Evolutionary conservation across 805 yeast species (phyloP).

Genomic region (Saccharomycopsis schoenii): DNA sequence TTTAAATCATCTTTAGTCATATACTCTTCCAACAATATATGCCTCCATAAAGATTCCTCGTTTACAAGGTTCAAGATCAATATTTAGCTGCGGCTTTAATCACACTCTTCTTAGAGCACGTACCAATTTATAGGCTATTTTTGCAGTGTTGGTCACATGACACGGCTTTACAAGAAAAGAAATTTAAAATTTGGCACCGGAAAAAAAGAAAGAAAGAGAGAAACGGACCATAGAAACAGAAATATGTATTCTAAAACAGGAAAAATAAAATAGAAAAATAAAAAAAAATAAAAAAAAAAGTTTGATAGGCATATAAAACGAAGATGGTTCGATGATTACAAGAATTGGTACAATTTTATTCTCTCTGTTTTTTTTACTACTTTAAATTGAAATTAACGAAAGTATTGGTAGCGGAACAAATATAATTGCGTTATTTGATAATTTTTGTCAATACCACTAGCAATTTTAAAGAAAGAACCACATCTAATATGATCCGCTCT

Average conservation of each 20-base stretch:
- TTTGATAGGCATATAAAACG: neutral
- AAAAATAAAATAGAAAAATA: neutral
- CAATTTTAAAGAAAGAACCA: neutral
- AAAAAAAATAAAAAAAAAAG: neutral
- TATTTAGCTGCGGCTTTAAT: too few relatives aligned
- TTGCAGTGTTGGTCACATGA: neutral
- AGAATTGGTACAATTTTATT: neutral
- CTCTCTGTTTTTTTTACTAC: neutral
- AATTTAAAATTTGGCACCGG: neutral
- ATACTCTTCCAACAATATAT: too few relatives aligned
- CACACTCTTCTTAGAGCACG: too few relatives aligned
- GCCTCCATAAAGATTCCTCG: too few relatives aligned
- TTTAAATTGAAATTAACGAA: neutral
- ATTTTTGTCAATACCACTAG: too few relatives aligned
- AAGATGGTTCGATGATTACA: neutral
- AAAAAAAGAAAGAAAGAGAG: neutral
- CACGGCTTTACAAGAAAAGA: neutral
- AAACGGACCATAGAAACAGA: neutral
- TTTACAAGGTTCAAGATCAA: too few relatives aligned
- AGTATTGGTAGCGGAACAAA: neutral
- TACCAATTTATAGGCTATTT: neutral
- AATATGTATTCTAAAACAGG: neutral
- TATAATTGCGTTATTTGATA: too few relatives aligned
- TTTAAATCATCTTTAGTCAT: too few relatives aligned
- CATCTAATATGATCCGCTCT: neutral